A percentile compares a stretch with the other conserved stretches of the same genome.
Evolutionary conservation across 2,329 filamentous ascomycete species (phyloP).

Genomic region (Epichloe gansuensis): DNA sequence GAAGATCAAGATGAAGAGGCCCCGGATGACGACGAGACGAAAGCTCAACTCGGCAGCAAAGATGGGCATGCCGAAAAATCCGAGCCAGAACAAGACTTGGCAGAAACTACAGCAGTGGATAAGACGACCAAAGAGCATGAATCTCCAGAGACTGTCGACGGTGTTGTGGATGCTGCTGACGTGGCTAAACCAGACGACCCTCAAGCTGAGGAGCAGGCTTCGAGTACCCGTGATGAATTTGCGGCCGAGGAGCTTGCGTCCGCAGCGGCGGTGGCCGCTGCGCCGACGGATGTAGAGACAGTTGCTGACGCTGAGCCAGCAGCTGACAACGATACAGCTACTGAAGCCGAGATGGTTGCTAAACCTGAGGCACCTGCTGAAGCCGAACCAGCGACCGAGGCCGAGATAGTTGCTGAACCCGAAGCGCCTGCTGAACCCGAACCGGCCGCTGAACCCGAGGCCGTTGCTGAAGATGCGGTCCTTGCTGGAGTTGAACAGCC

Average conservation of each 20-base stretch:
- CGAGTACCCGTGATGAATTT: too few species aligned
- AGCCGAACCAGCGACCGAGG: background rate
- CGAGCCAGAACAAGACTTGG: constrained; percentile 1
- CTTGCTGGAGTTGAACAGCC: background rate
- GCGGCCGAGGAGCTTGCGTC: background rate
- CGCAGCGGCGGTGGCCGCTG: background rate
- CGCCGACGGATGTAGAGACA: background rate
- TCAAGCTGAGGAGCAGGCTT: background rate
- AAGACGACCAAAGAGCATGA: background rate
- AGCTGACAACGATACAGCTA: background rate
- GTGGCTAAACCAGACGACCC: background rate
- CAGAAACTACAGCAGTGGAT: background rate
- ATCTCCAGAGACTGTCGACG: background rate
- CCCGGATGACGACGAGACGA: constrained; percentile 1
- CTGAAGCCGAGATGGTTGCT: background rate
- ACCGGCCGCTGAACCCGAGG: background rate
- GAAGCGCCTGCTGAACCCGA: background rate
- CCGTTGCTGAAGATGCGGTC: background rate
- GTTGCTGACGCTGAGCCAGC: background rate
- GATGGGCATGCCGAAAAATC: background rate
- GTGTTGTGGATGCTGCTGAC: background rate
- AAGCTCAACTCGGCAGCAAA: background rate
- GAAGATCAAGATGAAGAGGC: constrained; percentile 1
- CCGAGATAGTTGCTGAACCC: background rate
- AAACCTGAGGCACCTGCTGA: background rate